A percentile compares a stretch with the other conserved stretches of the same genome.
phyloP scores from a whole-genome alignment of 2,329 filamentous ascomycete genomes.

The Gnomoniopsis sp. region DNA sequence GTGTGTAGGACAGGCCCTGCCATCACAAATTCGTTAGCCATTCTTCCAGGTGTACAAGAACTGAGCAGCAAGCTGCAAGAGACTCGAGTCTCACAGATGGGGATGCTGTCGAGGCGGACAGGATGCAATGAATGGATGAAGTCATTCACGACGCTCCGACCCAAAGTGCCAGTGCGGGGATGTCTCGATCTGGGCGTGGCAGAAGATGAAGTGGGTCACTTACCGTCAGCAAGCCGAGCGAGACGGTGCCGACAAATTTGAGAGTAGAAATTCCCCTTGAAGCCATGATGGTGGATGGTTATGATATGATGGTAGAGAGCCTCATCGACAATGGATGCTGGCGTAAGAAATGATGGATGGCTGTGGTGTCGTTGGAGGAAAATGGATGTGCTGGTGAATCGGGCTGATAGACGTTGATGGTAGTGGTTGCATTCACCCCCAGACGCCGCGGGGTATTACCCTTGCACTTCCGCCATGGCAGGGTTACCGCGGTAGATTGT shows the following conservation, averaged over 20 bases:
- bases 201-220: conserved; percentile 30
- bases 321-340: conserved; percentile 7
- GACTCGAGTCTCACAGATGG: background rate
- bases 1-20: conserved; percentile 85
- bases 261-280: conserved; percentile 69
- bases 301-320: conserved; percentile 7
- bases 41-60: background rate
- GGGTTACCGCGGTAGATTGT: background rate
- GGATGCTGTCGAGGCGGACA: background rate
- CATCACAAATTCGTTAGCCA: conserved; percentile 2
- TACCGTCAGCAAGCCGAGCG: conserved; percentile 84
- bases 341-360: background rate
- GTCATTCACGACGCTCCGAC: background rate
- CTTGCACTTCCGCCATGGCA: background rate
- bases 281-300: conserved; percentile 49
- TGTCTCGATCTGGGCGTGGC: background rate
- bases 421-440: background rate
- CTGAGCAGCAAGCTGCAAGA: background rate
- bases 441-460: background rate
- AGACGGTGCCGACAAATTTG: conserved; percentile 92
- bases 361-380: background rate
- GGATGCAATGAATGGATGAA: background rate
- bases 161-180: background rate
- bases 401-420: background rate
- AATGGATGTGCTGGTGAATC: background rate